phyloP scores from a whole-genome alignment of 345 rosid species.

The Brassica incana region DNA sequence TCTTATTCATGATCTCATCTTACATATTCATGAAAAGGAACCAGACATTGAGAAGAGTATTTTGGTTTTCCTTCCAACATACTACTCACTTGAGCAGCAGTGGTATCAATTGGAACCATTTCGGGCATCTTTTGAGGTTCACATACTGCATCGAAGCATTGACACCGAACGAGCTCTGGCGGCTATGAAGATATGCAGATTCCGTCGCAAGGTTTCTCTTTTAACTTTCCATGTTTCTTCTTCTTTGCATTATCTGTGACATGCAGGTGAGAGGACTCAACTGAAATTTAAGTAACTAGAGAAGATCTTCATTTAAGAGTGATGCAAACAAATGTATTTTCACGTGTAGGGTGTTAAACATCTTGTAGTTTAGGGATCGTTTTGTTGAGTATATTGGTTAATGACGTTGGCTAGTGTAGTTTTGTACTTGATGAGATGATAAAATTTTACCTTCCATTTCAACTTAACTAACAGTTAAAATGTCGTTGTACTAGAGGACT shows the following conservation, averaged over 20 bases:
- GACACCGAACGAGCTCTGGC: conserved; percentile 80
- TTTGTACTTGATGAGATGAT: conserved; percentile 14
- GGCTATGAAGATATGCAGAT: conserved; percentile 83
- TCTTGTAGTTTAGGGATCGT: not conserved
- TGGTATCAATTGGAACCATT: conserved; percentile 66
- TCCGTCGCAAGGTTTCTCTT: conserved; percentile 78
- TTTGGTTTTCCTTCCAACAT: conserved; percentile 92
- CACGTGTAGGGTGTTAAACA: conserved; percentile 4
- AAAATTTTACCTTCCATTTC: not conserved
- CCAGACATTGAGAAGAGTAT: conserved; percentile 86
- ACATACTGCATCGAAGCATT: conserved; percentile 82
- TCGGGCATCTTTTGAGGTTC: conserved; percentile 65
- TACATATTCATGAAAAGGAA: conserved; percentile 71
- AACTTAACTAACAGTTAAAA: conserved; percentile 4
- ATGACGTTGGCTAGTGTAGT: conserved; percentile 8
- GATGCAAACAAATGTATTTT: conserved; percentile 10
- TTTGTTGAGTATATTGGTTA: not conserved
- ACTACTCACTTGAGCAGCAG: conserved; percentile 77
- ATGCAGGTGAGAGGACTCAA: not conserved
- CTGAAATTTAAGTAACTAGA: conserved; percentile 17
- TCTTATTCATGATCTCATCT: conserved; percentile 71
- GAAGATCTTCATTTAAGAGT: conserved; percentile 6
- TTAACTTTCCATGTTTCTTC: conserved; percentile 7
- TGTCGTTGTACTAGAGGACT: conserved; percentile 4
- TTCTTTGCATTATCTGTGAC: conserved; percentile 19